Percentiles rank a stretch among this genome's conserved stretches.
Conservation (phyloP, 805 yeast species). For the Spathaspora sp. region DNA sequence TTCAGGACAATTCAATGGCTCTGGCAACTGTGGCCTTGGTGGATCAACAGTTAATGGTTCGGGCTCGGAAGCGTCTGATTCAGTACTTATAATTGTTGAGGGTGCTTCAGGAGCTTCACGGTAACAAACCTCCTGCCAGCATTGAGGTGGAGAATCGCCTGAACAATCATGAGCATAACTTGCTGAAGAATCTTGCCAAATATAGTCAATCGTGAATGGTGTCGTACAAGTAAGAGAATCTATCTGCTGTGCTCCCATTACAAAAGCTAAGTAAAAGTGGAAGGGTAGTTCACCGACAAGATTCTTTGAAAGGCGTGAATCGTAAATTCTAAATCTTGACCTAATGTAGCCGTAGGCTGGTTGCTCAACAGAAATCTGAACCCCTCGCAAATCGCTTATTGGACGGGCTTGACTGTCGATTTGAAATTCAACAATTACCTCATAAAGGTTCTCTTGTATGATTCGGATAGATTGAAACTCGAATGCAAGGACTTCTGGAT, state of each 20-base stretch:
- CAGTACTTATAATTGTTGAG: too few species aligned
- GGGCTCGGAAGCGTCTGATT: background rate
- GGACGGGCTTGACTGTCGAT: background rate
- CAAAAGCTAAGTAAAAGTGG: background rate
- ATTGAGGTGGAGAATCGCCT: too few species aligned
- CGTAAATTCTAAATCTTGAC: background rate
- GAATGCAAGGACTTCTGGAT: background rate
- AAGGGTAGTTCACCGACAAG: background rate
- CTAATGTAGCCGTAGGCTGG: background rate
- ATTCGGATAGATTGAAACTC: background rate
- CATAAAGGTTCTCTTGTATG: background rate
- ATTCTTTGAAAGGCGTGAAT: background rate
- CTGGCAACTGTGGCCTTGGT: too few species aligned
- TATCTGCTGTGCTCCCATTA: background rate
- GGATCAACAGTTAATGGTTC: background rate
- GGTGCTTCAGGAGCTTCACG: too few species aligned
- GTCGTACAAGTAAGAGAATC: background rate
- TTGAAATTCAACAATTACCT: background rate
- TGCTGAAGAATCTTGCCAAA: too few species aligned
- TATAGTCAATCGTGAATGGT: background rate
- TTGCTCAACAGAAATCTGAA: background rate
- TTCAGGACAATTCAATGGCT: too few species aligned
- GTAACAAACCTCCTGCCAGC: too few species aligned
- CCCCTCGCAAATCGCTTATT: background rate
- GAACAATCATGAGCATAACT: too few species aligned